Evolutionary conservation across 257 asterid species (phyloP).

Genomic region (Nicotiana tomentosiformis): DNA sequence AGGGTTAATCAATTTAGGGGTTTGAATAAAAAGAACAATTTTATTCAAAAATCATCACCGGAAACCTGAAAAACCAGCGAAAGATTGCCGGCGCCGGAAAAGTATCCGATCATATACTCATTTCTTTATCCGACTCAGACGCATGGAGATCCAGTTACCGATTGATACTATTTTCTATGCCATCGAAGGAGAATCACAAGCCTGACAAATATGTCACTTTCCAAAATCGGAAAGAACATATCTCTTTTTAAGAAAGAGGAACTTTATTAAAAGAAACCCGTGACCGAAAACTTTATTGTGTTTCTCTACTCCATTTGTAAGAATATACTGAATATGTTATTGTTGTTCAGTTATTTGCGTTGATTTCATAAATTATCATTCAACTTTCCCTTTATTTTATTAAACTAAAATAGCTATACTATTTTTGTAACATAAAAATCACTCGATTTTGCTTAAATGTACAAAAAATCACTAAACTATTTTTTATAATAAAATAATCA

Average conservation of each 20-base stretch:
- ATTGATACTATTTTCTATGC: constrained; percentile 12
- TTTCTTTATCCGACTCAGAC: background rate
- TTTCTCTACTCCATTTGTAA: accelerated
- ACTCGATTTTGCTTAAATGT: too few relatives aligned
- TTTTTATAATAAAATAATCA: too few relatives aligned
- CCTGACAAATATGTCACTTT: constrained; percentile 34
- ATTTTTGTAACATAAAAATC: too few relatives aligned
- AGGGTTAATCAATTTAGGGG: background rate
- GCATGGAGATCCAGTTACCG: background rate
- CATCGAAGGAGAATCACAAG: constrained; percentile 45
- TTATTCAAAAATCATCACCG: background rate
- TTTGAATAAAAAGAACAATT: background rate
- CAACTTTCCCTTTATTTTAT: too few relatives aligned
- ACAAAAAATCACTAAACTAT: too few relatives aligned
- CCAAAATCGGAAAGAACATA: background rate
- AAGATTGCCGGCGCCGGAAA: background rate
- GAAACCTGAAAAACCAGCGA: background rate
- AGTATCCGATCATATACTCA: background rate
- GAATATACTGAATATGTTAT: too few relatives aligned
- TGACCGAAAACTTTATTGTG: background rate
- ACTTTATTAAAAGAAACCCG: too few relatives aligned
- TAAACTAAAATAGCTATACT: too few relatives aligned
- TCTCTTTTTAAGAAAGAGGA: too few relatives aligned
- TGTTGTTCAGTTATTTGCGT: too few relatives aligned
- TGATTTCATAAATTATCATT: too few relatives aligned